Base-by-base conservation (phyloP, 495 filamentous ascomycete genomes). In the Penicillium malachiteum region DNA sequence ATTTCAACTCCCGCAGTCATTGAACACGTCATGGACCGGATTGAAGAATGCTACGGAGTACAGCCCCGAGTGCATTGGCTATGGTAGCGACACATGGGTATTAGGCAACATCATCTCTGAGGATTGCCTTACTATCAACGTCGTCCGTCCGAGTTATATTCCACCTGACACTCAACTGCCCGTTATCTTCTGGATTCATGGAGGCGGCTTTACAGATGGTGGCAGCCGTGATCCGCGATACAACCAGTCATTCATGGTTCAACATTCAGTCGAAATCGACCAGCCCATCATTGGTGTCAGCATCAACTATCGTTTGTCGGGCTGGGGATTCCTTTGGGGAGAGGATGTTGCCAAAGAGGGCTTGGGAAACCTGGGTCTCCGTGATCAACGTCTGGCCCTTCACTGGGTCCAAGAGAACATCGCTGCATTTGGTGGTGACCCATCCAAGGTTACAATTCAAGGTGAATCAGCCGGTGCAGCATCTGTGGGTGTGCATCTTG, bases 321-420 rank as follows among this genome's bases (percentile, higher is more conserved):
- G 83, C 59, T 78, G 82, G 46, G 82, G 81, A n/a, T 84, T 78
- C 43, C 78, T 79, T 42, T 72, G 58, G 21, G 11, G 50, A 3
- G 48, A 56, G 32, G 51, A 48, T 9, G 67, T 16, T 44, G 54
- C 17, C 62, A 58, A 7, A n/a, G 37, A 42, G 40, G 71, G 34
- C 38, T 56, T 16, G 34, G 59, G 40, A 16, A 81, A 78, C 56
- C 66, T 78, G 6, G 84, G 84, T 10, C 73, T 82, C 3, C 71
- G 83, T 11, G 84, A 88, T 68, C 81, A 87, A 63, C 79, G 85
- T 33, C 71, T 83, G 64, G 81, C 77, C 7, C 67, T 84, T 5
- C 70, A 81, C 65, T 84, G 79, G 75, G 74, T 81, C 21, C 68
- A 73, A 18, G 69, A 74, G 45, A 79, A 79, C 49, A 79, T 79